Base-by-base conservation (phyloP, 495 filamentous ascomycete genomes). In the Lepidopterella palustris region DNA sequence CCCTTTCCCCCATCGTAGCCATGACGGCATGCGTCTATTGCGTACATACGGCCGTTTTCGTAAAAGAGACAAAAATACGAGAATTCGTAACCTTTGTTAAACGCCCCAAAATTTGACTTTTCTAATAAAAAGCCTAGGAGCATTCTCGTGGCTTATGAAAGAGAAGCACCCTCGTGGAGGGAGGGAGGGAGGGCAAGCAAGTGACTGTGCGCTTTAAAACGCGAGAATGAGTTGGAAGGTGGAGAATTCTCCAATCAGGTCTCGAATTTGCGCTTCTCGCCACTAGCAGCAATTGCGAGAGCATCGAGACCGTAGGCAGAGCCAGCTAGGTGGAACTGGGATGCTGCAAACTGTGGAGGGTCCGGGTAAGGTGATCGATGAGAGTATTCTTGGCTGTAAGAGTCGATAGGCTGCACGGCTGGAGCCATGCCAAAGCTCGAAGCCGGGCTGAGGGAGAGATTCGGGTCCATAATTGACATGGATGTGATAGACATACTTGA, bases 21-120 rank as follows among this genome's bases (percentile, higher is more conserved):
- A 59, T 61, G 66, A 68, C 66, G 66, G 66, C 66, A 66, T 68
- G 62, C 66, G 66, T 68, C 66, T 68, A 65, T 68, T 68, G 25
- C 62, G 31, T 45, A 49, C 49, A 55, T 39, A 5, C 11, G 49
- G 50, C 49, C 51, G 28, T 18, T 57, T 62, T 58, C 55, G 28
- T 52, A 39, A 45, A 29, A 62, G 13, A 23, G 57, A 54, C 26
- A 5, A 27, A 15, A 26, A 15, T 24, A 27, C 45, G 47, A 49
- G 24, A 26, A 49, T 49, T 49, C 10, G 6, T 24, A 18, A 10
- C 35, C 35, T 15, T 2, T 3, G 35, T n/a, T n/a, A n/a, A 15
- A 27, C 21, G 47, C 18, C 9, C 47, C 47, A 5, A 25, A 3
- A 15, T 25, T 50, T 24, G 20, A 26, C 20, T 25, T 50, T 50